Base-by-base conservation (phyloP, 257 asterid species). In the Penstemon eatonii region DNA sequence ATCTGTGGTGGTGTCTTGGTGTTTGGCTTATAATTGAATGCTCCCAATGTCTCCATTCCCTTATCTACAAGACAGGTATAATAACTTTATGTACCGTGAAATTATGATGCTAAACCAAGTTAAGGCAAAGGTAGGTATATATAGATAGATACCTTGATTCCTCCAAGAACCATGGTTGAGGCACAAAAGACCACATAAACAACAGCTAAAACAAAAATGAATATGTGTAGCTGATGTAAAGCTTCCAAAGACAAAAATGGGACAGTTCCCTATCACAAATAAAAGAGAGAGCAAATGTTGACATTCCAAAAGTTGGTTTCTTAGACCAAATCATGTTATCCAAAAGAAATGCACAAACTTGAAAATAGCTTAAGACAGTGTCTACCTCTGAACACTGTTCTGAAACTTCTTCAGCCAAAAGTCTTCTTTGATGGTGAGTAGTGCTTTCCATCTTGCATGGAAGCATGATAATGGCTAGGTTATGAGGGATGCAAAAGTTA, bases 21-120 rank as follows among this genome's bases (percentile, higher is more conserved):
- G 46, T 10, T 45, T 83, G 88, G 36, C 40, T 72, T 73, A 60
- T 79, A 72, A 85, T 79, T 37, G 86, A 75, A 41, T 39, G 80
- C 78, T 93, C 99, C 95, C 96, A 93, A 15, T 81, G 85, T 49
- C 80, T 73, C 99, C 99, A 93, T 75, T 86, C 82, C 1, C 81
- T 74, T 58, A 90, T 89, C 99, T 90, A 75, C 51, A 51, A 49
- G n/a, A n/a, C 18, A 12, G 13, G 11, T 6, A 5, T 43, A 25
- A 38, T 7, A 6, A 42, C 33, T 25, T 33, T 18, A 15, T 50
- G 19, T 5, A 10, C 3, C 25, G 12, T 45, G 18, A 6, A 33
- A 0, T 39, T 45, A n/a, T 13, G 49, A 60, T 40, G 51, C 25
- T 25, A 68, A 9, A 56, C 3, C 40, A 49, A 56, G 46, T 12